Conservation (phyloP, 768 basidiomycete genomes). For the Sporobolomyces roseus region DNA sequence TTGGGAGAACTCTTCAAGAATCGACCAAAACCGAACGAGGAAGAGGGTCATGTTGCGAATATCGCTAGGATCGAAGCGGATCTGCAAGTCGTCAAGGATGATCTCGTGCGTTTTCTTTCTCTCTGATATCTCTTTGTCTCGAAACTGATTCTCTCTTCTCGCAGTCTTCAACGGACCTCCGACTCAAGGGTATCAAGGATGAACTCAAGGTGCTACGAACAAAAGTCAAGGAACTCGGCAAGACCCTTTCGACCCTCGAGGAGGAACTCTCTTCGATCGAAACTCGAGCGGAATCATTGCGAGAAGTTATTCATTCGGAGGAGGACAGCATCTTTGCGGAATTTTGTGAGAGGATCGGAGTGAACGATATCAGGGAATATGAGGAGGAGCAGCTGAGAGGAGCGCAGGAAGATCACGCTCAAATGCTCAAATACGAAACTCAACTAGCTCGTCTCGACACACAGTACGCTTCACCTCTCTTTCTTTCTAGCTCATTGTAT, state of each 20-base stretch:
- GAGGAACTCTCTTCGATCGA: constrained; percentile 57
- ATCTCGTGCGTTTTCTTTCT: constrained; percentile 59
- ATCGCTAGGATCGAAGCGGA: constrained; percentile 74
- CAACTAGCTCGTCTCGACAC: constrained; percentile 76
- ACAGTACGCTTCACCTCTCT: constrained; percentile 68
- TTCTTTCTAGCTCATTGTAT: too few species aligned
- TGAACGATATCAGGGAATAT: constrained; percentile 81
- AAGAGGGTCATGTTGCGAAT: constrained; percentile 69
- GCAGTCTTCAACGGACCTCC: constrained; percentile 70
- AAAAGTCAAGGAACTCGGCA: constrained; percentile 22
- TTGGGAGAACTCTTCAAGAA: constrained; percentile 77
- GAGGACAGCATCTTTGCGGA: constrained; percentile 72
- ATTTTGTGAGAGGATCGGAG: constrained; percentile 76
- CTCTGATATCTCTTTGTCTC: too few species aligned
- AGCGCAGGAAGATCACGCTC: constrained; percentile 81
- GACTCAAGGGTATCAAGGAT: constrained; percentile 71
- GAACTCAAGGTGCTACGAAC: constrained; percentile 77
- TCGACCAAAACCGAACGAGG: constrained; percentile 75
- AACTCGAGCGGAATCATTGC: constrained; percentile 58
- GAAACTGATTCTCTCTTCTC: neutral
- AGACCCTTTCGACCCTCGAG: constrained; percentile 41
- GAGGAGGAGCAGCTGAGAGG: constrained; percentile 85
- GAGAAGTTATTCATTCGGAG: constrained; percentile 63
- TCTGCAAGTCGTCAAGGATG: constrained; percentile 71
- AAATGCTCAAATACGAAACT: constrained; percentile 72